Base-by-base conservation (phyloP, 805 yeast species). In the Zygosaccharomyces lentus region DNA sequence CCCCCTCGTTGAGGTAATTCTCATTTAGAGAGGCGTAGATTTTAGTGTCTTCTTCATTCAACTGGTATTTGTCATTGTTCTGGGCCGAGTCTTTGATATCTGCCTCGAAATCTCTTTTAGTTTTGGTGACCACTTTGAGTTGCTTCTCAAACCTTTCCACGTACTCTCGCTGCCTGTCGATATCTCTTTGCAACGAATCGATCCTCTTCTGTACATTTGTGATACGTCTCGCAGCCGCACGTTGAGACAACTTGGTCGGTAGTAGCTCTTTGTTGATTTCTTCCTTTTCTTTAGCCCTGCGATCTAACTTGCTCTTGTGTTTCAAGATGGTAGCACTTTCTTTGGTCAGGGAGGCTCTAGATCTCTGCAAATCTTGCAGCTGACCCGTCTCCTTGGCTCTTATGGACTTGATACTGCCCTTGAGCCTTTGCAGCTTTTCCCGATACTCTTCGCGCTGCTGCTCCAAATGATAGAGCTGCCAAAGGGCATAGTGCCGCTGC, bases 401-500 rank as follows among this genome's bases (percentile, higher is more conserved):
- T 43, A 71, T 54, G 19, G 65, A 62, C 30, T 63, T 54, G 24
- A 69, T 49, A 36, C 62, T 55, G 4, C 50, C 15, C 41, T 62
- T 57, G 0, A 67, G 56, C 3, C 55, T 56, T 25, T 52, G 49
- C 24, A 67, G 45, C 24, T 64, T 56, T 6, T 57, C 57, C 3
- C 45, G 45, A 10, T 66, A 41, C 2, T 47, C 42, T 2, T 58
- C 48, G 43, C 61, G 67, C 40, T 61, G 62, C 15, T 63, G 56
- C 54, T 80, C 79, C 56, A 81, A 70, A 57, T 84, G 87, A 57
- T 71, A 84, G 9, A 89, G 64, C 53, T 80, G 78, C 73, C 85
- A 81, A 26, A 90, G 61, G 35, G 81, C 76, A 23, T 74, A 76
- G 9, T 69, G 61, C 36, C 72, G 68, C n/a, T 77, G 71, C 17